Evolutionary conservation across 805 yeast species (phyloP), one percentile per base, ranked within the genome.

Genomic region (Nakazawaea sp.): DNA sequence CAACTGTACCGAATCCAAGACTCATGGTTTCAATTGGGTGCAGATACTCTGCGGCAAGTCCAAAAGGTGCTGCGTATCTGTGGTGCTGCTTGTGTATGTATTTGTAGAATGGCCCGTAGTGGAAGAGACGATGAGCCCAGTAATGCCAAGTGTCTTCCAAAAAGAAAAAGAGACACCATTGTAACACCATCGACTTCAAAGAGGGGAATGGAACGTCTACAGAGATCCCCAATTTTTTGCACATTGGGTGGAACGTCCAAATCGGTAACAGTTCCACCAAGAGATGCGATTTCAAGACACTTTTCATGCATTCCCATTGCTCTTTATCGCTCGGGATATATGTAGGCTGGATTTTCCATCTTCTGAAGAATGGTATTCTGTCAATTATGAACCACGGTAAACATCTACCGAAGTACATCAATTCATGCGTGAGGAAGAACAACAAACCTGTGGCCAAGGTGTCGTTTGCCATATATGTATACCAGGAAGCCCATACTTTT

Each of bases 121-220:
- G 81, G 53, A 74, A 72, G 27, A 70, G 56, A 41, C 81, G 53
- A 48, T 74, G 81, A 34, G 71, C 66, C 75, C 75, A 70, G 51
- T 74, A 74, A 49, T 74, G 81, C 81, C 81, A 74, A 41, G 62
- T 56, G 48, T 74, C 81, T 49, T 74, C 81, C 35, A 68, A 59
- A 17, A 72, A 59, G 44, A 74, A 74, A 49, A 74, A 74, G 4
- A 71, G 45, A 11, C 62, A 59, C 52, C 73, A 62, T 47, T 74
- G 76, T 11, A 57, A 39, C 6, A 51, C 40, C 64, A 73, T 68
- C 18, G 61, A 61, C 7, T 51, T 48, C 40, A 59, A 50, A 1
- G 65, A 43, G 7, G 81, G 79, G 59, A 74, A 74, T 11, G 81
- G 81, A 18, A 73, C 76, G 16, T 61, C 56, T 23, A 67, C 67